Conservation (phyloP, 306 rosid genomes). For the Casuarina equisetifolia region DNA sequence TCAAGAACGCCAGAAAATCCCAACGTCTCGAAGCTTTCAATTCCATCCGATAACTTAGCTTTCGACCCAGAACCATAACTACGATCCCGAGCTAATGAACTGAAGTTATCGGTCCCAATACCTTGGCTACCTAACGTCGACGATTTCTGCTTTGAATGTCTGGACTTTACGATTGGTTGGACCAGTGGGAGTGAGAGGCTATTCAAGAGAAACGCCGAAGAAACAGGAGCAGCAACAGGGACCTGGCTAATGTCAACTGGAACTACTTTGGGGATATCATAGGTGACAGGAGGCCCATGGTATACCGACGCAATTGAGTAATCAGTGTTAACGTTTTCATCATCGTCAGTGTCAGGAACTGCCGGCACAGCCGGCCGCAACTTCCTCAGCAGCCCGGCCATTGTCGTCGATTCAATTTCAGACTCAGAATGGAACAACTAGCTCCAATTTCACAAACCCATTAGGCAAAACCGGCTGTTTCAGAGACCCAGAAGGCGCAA, state of each 20-base stretch:
- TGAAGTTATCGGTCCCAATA: background rate
- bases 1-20: background rate
- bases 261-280: constrained; percentile 51
- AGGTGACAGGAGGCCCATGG: constrained; percentile 52
- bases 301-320: constrained; percentile 71
- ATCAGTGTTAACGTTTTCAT: constrained; percentile 38
- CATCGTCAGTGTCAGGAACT: constrained; percentile 17
- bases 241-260: constrained; percentile 53
- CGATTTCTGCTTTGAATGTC: constrained; percentile 1
- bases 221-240: constrained; percentile 50
- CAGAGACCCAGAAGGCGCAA: constrained; percentile 3
- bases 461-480: background rate
- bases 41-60: constrained; percentile 15
- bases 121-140: too few relatives aligned
- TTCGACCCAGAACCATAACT: constrained; percentile 16
- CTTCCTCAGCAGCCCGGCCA: constrained; percentile 58
- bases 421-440: constrained; percentile 4
- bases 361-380: constrained; percentile 35
- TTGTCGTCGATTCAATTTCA: constrained; percentile 6
- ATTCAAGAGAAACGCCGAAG: constrained; percentile 36
- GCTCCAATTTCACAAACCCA: constrained; percentile 3
- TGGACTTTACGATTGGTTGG: constrained; percentile 53
- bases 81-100: constrained; percentile 4
- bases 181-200: constrained; percentile 48
- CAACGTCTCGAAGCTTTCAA: constrained; percentile 24